These are phyloP conservation scores for Bipolaris cookei DNA, from an alignment of 2,329 filamentous ascomycete genomes.

Conservation along the genomic window DNA sequence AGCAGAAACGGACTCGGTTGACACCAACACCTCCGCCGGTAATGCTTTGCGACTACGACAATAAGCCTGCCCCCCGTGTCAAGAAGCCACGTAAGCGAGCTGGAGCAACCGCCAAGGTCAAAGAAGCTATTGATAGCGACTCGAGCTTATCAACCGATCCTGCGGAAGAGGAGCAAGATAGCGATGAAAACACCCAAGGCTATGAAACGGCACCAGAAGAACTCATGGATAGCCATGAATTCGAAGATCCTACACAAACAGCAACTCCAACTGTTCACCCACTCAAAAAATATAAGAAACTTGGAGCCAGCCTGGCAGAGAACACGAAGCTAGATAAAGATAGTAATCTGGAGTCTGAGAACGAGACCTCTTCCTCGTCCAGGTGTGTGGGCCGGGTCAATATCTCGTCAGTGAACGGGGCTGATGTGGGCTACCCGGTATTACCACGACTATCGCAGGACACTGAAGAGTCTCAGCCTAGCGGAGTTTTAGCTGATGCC, in stretches of 20 bases:
- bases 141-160: conserved; percentile 21
- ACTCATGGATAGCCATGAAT: conserved; percentile 29
- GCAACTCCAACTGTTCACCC: conserved; percentile 9
- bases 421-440: conserved; percentile 26
- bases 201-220: conserved; percentile 48
- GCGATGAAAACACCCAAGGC: conserved; percentile 36
- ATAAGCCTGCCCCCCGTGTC: conserved; percentile 31
- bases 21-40: conserved; percentile 75
- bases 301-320: neutral
- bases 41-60: conserved; percentile 68
- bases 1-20: conserved; percentile 70
- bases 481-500: neutral
- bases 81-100: conserved; percentile 19
- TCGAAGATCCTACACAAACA: conserved; percentile 22
- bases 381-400: conserved; percentile 33
- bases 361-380: neutral
- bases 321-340: neutral
- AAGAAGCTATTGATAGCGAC: conserved; percentile 10
- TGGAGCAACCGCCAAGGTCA: conserved; percentile 13
- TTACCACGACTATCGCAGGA: conserved; percentile 12
- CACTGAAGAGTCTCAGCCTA: neutral
- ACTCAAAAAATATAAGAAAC: conserved; percentile 4
- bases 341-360: neutral
- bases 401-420: conserved; percentile 17
- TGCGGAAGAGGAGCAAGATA: conserved; percentile 25